A percentile compares a stretch with the other conserved stretches of the same genome.
Conservation (phyloP, 2,329 filamentous ascomycete genomes). For the Akanthomyces dipterigenus region DNA sequence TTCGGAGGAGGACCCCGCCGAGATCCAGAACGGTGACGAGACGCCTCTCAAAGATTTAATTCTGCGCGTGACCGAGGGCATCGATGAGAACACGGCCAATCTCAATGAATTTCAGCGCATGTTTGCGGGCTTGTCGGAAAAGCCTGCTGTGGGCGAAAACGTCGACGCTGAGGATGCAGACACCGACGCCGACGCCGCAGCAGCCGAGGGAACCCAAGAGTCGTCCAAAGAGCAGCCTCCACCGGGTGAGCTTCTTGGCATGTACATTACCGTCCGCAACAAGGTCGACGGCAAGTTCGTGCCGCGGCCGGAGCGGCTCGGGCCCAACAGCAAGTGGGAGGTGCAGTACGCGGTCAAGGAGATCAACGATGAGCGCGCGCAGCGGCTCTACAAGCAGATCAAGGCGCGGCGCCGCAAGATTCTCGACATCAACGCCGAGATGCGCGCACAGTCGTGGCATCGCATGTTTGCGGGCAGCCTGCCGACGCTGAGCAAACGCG, state of each 20-base stretch:
- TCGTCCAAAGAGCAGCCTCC: not conserved
- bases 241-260: slow-evolving; percentile 48
- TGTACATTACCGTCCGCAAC: slow-evolving; percentile 68
- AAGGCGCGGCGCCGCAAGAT: slow-evolving; percentile 48
- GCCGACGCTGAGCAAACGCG: slow-evolving; percentile 38
- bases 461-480: slow-evolving; percentile 37
- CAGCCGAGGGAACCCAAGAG: not conserved
- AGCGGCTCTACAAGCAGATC: slow-evolving; percentile 47
- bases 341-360: slow-evolving; percentile 75
- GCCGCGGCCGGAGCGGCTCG: slow-evolving; percentile 48
- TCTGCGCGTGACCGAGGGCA: slow-evolving; percentile 40
- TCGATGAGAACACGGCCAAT: slow-evolving; percentile 34
- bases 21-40: slow-evolving; percentile 8
- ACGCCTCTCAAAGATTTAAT: slow-evolving; percentile 42
- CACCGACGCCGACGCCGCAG: not conserved
- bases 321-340: slow-evolving; percentile 48
- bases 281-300: slow-evolving; percentile 61
- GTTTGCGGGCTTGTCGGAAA: slow-evolving; percentile 40
- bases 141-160: slow-evolving; percentile 18
- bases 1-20: slow-evolving; percentile 15
- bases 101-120: slow-evolving; percentile 45
- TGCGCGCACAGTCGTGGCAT: slow-evolving; percentile 39
- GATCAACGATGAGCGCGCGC: slow-evolving; percentile 39
- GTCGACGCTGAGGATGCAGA: not conserved
- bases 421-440: slow-evolving; percentile 34